Conservation (phyloP, 164 flowering plant genomes). For the Macadamia tetraphylla region DNA sequence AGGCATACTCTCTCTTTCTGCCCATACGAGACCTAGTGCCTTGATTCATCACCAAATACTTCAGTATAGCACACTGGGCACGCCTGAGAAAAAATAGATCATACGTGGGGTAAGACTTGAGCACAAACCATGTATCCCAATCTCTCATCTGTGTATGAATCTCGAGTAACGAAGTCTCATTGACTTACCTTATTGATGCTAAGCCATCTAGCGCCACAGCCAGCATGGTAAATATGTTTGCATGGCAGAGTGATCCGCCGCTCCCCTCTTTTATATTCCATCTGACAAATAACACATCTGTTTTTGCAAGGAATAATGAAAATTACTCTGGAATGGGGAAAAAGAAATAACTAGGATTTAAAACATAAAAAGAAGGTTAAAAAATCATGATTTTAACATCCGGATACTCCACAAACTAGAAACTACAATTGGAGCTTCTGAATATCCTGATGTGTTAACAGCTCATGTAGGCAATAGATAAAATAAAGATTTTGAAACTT, state of each 20-base stretch:
- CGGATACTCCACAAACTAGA: neutral
- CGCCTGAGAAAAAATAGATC: neutral
- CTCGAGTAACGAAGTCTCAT: neutral
- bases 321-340: neutral
- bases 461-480: neutral
- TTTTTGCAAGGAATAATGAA: conserved; percentile 1
- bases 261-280: conserved; percentile 76
- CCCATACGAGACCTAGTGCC: conserved; percentile 8
- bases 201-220: conserved; percentile 77
- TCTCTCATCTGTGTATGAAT: neutral
- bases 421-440: neutral
- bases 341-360: neutral
- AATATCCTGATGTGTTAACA: neutral
- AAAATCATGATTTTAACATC: neutral
- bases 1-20: neutral
- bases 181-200: conserved; percentile 76
- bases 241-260: conserved; percentile 69
- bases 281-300: conserved; percentile 92
- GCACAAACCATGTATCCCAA: neutral
- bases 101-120: too few relatives aligned
- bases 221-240: conserved; percentile 70
- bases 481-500: neutral
- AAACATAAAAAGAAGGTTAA: neutral
- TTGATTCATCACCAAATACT: conserved; percentile 39
- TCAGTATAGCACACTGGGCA: conserved; percentile 82